A percentile compares a stretch with the other conserved stretches of the same genome.
These are phyloP conservation scores for Colletotrichum cuscutae DNA, from an alignment of 2,329 filamentous ascomycete genomes.

Conservation along the genomic window DNA sequence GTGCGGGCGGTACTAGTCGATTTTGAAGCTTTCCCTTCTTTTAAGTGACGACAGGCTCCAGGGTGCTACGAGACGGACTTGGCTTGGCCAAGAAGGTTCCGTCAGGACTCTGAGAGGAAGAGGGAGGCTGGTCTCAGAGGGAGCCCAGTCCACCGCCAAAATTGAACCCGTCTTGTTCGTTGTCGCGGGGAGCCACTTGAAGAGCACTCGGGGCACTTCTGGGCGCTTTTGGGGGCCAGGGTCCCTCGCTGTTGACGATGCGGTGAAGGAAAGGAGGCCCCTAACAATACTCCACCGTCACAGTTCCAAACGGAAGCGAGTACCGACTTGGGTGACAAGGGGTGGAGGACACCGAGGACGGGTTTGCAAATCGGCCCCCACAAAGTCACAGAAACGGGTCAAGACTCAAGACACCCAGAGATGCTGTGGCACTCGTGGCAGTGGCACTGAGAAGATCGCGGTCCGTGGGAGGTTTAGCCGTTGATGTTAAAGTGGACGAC, in stretches of 20 bases:
- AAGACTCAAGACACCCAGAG: not conserved
- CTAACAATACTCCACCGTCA: constrained; percentile 29
- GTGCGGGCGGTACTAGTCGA: constrained; percentile 13
- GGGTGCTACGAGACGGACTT: not conserved
- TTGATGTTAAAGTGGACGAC: constrained; percentile 23
- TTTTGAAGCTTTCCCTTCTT: constrained; percentile 19
- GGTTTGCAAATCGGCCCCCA: constrained; percentile 19
- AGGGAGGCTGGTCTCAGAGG: constrained; percentile 29
- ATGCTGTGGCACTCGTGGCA: not conserved
- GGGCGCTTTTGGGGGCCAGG: constrained; percentile 14
- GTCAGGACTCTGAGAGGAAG: not conserved
- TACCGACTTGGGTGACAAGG: constrained; percentile 31
- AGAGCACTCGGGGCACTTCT: constrained; percentile 21
- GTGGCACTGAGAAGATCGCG: not conserved
- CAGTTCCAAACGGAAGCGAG: constrained; percentile 24
- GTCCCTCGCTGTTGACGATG: constrained; percentile 27
- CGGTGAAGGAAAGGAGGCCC: constrained; percentile 31
- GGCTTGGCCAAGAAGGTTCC: not conserved
- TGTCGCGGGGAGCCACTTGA: constrained; percentile 14
- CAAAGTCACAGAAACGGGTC: not conserved
- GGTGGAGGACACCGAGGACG: constrained; percentile 12
- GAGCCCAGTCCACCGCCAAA: constrained; percentile 29
- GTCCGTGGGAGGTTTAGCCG: not conserved
- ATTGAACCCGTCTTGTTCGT: not conserved
- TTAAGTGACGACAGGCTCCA: constrained; percentile 29